Evolutionary conservation across 768 basidiomycete species (phyloP).

Genomic region (Kwoniella heveanensis): DNA sequence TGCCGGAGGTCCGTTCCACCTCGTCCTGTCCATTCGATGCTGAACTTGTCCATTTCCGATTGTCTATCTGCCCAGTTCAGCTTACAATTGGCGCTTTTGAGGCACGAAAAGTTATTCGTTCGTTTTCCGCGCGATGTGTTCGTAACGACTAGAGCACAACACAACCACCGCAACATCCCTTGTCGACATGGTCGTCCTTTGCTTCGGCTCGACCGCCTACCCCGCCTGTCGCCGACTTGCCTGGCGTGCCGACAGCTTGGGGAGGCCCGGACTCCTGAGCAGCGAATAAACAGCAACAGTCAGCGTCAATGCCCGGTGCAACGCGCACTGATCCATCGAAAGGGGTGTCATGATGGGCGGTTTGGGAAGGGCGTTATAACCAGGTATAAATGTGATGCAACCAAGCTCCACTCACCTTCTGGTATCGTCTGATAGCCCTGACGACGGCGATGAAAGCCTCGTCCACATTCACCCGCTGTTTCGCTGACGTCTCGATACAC

Average conservation of each 20-base stretch:
- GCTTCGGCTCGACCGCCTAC: constrained; percentile 41
- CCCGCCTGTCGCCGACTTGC: constrained; percentile 36
- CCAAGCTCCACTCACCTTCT: constrained; percentile 65
- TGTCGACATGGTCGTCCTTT: constrained; percentile 48
- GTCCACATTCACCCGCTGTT: constrained; percentile 94
- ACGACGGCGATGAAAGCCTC: constrained; percentile 93
- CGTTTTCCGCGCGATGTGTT: too few species aligned
- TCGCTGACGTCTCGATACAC: constrained; percentile 95
- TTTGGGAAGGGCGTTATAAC: too few species aligned
- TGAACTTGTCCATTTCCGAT: too few species aligned
- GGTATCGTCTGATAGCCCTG: constrained; percentile 88
- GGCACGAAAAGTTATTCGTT: too few species aligned
- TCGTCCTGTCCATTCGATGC: neutral
- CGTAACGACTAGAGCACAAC: constrained; percentile 43
- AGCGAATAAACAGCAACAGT: too few species aligned
- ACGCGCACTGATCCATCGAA: too few species aligned
- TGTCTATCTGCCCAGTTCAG: too few species aligned
- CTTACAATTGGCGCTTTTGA: too few species aligned
- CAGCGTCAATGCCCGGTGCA: too few species aligned
- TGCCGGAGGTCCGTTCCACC: neutral
- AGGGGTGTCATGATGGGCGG: too few species aligned
- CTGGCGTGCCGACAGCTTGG: constrained; percentile 28
- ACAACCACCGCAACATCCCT: constrained; percentile 57
- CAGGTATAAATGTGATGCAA: too few species aligned
- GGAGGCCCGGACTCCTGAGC: constrained; percentile 53